Percentiles rank a stretch among this genome's conserved stretches.
Conservation (phyloP, 352 stramenopile genomes). For the Thraustotheca clavata region DNA sequence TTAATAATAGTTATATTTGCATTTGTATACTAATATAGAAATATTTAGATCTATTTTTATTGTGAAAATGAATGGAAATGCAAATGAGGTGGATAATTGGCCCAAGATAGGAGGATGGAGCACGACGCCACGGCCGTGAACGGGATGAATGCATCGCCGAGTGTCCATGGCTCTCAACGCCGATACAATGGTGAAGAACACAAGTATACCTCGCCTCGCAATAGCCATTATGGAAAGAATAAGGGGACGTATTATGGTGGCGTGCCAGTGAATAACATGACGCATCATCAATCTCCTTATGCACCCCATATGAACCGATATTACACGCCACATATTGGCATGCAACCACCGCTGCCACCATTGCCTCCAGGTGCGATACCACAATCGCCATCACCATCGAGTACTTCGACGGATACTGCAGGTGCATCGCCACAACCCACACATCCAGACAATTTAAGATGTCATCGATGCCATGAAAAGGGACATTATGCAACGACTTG, state of each 20-base stretch:
- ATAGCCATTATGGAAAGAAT: background rate
- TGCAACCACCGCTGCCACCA: slow-evolving; percentile 17
- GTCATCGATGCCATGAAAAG: slow-evolving; percentile 15
- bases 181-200: slow-evolving; percentile 2
- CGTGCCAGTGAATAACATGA: background rate
- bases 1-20: no score
- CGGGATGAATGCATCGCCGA: background rate
- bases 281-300: background rate
- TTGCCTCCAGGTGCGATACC: slow-evolving; percentile 38
- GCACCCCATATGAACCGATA: slow-evolving; percentile 5
- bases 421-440: background rate
- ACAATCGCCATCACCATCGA: slow-evolving; percentile 26
- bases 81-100: slow-evolving; percentile 9
- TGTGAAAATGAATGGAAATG: no score
- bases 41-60: no score
- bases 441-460: slow-evolving; percentile 8
- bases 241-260: background rate
- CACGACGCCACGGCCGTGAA: slow-evolving; percentile 7
- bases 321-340: slow-evolving; percentile 11
- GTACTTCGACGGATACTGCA: background rate
- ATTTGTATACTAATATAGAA: no score
- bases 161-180: background rate
- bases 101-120: slow-evolving; percentile 16
- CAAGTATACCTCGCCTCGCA: slow-evolving; percentile 11
- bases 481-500: slow-evolving; percentile 3